These are phyloP conservation scores for Pythium oligandrum DNA, from an alignment of 352 stramenopile species.

Conservation along the genomic window DNA sequence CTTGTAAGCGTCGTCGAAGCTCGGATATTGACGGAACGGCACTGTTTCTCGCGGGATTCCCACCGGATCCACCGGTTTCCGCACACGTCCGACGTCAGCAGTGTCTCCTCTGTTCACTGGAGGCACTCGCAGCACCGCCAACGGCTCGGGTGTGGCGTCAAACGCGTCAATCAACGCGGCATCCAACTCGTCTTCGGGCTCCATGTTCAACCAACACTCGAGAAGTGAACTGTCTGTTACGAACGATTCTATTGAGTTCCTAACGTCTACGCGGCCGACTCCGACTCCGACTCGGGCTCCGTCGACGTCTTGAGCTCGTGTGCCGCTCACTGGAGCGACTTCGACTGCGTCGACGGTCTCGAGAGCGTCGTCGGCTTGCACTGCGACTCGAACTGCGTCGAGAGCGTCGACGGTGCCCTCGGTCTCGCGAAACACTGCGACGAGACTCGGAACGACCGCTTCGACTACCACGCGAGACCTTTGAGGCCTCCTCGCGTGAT, in stretches of 20 bases:
- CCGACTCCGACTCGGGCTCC: slow-evolving; percentile 10
- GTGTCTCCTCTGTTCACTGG: neutral
- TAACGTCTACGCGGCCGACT: neutral
- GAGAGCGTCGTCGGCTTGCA: neutral
- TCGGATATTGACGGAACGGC: neutral
- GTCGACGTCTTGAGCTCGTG: slow-evolving; percentile 5
- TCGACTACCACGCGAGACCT: slow-evolving; percentile 4
- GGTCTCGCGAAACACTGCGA: neutral
- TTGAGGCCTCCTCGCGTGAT: neutral
- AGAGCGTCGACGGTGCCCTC: neutral
- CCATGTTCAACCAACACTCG: slow-evolving; percentile 3
- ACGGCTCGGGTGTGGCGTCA: slow-evolving; percentile 18
- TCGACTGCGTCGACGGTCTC: slow-evolving; percentile 9
- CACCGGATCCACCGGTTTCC: neutral
- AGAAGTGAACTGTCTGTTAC: too few relatives aligned
- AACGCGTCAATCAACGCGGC: slow-evolving; percentile 66
- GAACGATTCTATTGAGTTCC: too few relatives aligned
- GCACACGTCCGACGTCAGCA: neutral
- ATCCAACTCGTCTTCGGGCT: slow-evolving; percentile 24
- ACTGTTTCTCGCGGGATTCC: neutral
- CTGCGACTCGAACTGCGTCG: slow-evolving; percentile 9
- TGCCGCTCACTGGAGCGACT: slow-evolving; percentile 9
- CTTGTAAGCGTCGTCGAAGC: slow-evolving; percentile 1
- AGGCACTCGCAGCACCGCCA: neutral
- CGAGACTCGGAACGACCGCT: neutral